Evolutionary conservation across 129 eudicot genomes (phyloP).

Genomic region (Arctium lappa): DNA sequence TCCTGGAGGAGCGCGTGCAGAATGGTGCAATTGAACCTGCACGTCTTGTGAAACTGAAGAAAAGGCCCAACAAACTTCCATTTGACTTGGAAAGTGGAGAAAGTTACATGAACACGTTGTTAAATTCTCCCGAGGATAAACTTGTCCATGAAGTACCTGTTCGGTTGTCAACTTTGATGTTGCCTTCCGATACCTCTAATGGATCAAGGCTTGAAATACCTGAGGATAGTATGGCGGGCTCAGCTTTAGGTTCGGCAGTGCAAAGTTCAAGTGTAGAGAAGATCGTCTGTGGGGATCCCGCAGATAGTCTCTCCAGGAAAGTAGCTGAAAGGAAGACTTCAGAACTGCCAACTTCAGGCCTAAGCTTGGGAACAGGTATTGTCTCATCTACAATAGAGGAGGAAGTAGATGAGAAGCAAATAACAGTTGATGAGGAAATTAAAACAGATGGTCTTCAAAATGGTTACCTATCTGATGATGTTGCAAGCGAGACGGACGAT

Average conservation of each 20-base stretch:
- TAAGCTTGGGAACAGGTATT: conserved; percentile 10
- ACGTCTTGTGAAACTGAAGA: conserved; percentile 73
- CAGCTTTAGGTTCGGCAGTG: conserved; percentile 30
- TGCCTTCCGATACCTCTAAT: conserved; percentile 29
- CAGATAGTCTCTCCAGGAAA: conserved; percentile 24
- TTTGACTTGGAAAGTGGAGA: conserved; percentile 41
- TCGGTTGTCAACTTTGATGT: conserved; percentile 24
- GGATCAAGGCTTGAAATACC: conserved; percentile 38
- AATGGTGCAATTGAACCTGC: conserved; percentile 55
- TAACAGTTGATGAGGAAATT: conserved; percentile 45
- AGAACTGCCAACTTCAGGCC: conserved; percentile 6
- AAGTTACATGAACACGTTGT: conserved; percentile 67
- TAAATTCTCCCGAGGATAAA: conserved; percentile 52
- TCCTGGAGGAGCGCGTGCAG: conserved; percentile 84
- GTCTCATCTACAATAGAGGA: conserved; percentile 19
- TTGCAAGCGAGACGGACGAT: conserved; percentile 71
- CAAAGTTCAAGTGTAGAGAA: conserved; percentile 34
- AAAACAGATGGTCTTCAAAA: conserved; percentile 29
- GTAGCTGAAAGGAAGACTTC: background rate
- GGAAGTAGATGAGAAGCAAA: conserved; percentile 39
- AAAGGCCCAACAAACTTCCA: conserved; percentile 63
- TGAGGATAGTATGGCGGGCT: conserved; percentile 34
- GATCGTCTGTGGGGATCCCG: conserved; percentile 20
- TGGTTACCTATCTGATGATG: conserved; percentile 52
- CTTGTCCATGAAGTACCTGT: conserved; percentile 43